A percentile compares a stretch with the other conserved stretches of the same genome.
These are phyloP conservation scores for Umbelopsis isabellina DNA, from an alignment of 192 early-diverging fungal species.

Conservation along the genomic window DNA sequence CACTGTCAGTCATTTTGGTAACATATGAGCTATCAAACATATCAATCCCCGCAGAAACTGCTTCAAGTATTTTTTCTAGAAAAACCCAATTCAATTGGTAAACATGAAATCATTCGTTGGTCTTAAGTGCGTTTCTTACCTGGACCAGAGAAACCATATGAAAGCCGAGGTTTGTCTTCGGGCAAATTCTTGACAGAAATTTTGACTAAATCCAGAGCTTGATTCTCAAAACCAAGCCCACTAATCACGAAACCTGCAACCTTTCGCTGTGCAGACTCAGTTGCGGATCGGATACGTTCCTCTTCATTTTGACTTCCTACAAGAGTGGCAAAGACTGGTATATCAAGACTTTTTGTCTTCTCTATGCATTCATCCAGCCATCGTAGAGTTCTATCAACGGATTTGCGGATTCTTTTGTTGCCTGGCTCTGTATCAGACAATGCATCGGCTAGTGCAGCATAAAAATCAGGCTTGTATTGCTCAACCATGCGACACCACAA, in stretches of 20 bases:
- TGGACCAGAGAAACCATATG: conserved; percentile 56
- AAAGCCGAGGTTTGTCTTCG: conserved; percentile 55
- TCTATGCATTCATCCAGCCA: conserved; percentile 51
- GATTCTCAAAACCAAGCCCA: conserved; percentile 38
- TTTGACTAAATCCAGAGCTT: conserved; percentile 44
- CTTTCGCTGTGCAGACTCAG: conserved; percentile 45
- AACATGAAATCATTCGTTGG: too few relatives aligned
- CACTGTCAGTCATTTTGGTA: conserved; percentile 63
- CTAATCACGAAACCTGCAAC: conserved; percentile 58
- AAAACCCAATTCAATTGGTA: background rate
- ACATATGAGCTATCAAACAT: conserved; percentile 68
- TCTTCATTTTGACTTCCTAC: conserved; percentile 47
- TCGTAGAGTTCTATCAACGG: conserved; percentile 50
- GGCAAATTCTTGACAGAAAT: conserved; percentile 54
- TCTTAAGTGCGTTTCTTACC: conserved; percentile 32
- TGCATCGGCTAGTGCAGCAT: conserved; percentile 45
- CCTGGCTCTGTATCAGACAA: conserved; percentile 43
- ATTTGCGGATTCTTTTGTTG: conserved; percentile 45
- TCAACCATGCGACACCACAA: conserved; percentile 45
- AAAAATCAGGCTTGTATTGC: conserved; percentile 52
- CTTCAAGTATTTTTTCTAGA: conserved; percentile 53
- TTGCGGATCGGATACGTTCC: conserved; percentile 51
- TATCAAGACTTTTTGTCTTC: conserved; percentile 36
- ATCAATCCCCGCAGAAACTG: conserved; percentile 63
- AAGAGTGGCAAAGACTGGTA: conserved; percentile 54